Evolutionary conservation across 768 basidiomycete species (phyloP), one percentile per base, ranked within the genome.

Genomic region (Mycena filopes): DNA sequence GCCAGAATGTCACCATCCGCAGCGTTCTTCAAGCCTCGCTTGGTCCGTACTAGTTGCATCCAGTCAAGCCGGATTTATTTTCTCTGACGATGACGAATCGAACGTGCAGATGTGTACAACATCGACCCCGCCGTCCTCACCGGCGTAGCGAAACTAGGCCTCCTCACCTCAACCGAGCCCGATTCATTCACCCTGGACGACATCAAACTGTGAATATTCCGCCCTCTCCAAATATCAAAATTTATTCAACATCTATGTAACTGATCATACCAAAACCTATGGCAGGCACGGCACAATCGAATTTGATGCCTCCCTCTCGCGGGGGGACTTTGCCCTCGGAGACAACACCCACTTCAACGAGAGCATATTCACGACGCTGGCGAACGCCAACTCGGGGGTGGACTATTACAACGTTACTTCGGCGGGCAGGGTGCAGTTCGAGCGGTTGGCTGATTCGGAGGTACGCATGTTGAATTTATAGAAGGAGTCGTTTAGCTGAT

Each of bases 181-280:
- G 71, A 70, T 21, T 66, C 45, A 28, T 70, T 70, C 51, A 70
- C 56, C 11, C 62, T 71, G 8, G 55, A 67, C 33, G 70, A 70
- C 41, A 21, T 72, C 55, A 68, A 63, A 50, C 56, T 68, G 66
- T 71, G n/a, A n/a, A n/a, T n/a, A n/a, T n/a, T n/a, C n/a, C n/a
- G n/a, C n/a, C n/a, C n/a, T n/a, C n/a, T n/a, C n/a, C n/a, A n/a
- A n/a, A n/a, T n/a, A n/a, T n/a, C n/a, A n/a, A n/a, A n/a, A n/a
- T n/a, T n/a, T n/a, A n/a, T n/a, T n/a, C n/a, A n/a, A n/a, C n/a
- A n/a, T n/a, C n/a, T n/a, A n/a, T n/a, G n/a, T n/a, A n/a, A n/a
- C n/a, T n/a, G n/a, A n/a, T 26, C 56, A 7, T 18, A 20, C 18
- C 21, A 45, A 4, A 4, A 42, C 21, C 21, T 42, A 4, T 2